Evolutionary conservation across 306 rosid genomes (phyloP).

Genomic region (Rubus idaeus): DNA sequence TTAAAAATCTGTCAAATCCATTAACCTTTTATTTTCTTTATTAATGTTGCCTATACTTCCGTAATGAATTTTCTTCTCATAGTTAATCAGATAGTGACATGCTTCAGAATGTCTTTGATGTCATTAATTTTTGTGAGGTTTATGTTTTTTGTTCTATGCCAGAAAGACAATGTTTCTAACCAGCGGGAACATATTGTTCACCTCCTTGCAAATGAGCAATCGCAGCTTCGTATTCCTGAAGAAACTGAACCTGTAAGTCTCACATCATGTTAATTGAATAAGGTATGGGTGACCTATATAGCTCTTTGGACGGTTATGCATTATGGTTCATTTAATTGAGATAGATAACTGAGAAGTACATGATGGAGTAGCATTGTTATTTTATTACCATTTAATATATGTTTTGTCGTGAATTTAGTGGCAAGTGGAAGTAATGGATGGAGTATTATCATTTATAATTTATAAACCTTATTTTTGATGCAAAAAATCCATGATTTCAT

Average conservation of each 20-base stretch:
- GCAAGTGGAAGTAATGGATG: background rate
- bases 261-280: constrained; percentile 4
- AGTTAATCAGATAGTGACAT: background rate
- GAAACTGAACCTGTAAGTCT: constrained; percentile 71
- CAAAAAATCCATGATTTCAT: background rate
- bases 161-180: constrained; percentile 90
- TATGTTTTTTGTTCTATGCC: constrained; percentile 33
- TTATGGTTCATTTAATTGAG: background rate
- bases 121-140: background rate
- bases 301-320: background rate
- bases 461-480: background rate
- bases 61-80: background rate
- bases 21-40: background rate
- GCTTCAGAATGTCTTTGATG: background rate
- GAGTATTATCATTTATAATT: background rate
- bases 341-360: background rate
- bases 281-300: background rate
- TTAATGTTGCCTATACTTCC: background rate
- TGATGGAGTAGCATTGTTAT: background rate
- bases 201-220: constrained; percentile 91
- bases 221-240: constrained; percentile 70
- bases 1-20: background rate
- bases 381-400: background rate
- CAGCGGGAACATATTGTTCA: constrained; percentile 86
- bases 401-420: background rate